Evolutionary conservation across 1,139 yeast species (phyloP), one percentile per base, ranked within the genome.

Genomic region (Taphrina deformans): DNA sequence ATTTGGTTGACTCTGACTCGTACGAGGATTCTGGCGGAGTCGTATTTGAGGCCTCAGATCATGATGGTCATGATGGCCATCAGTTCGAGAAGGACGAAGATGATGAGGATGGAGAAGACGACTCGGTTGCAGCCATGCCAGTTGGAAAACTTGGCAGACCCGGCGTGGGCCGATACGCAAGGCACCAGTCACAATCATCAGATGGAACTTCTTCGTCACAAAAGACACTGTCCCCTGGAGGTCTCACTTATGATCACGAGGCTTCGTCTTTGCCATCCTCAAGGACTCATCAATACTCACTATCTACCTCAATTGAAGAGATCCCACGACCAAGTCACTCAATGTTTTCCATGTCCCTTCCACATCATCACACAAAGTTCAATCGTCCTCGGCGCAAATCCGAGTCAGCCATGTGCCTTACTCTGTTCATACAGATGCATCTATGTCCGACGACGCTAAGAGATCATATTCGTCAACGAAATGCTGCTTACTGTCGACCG

Each of bases 341-440:
- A 6, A 21, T 53, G 29, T 53, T 53, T 24, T 53, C 58, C 46
- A 53, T 35, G 48, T 53, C 58, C 14, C 48, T 53, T 16, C 58
- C 58, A 40, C 58, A 35, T 16, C 10, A 23, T n/a, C 58, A 53
- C 18, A 53, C 29, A 23, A 53, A 53, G 33, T 53, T 23, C 48
- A 53, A 53, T 24, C 58, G 58, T 10, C 58, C 26, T 2, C 21
- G 58, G 23, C 35, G 58, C 23, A 53, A 53, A 16, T 53, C 58
- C 12, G 58, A 53, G 16, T 35, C 61, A 18, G 16, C 61, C 24
- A 31, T 33, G 27, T 45, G 51, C 35, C 46, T 62, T 16, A 55
- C 61, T 9, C 79, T 81, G 69, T 93, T 79, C 73, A 93, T 93
- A 69, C 99, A 93, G 73, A 93, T 93, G 99, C 64, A 59, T 44